These are phyloP conservation scores for Corylus heterophylla DNA, from an alignment of 306 rosid species.

Conservation along the genomic window DNA sequence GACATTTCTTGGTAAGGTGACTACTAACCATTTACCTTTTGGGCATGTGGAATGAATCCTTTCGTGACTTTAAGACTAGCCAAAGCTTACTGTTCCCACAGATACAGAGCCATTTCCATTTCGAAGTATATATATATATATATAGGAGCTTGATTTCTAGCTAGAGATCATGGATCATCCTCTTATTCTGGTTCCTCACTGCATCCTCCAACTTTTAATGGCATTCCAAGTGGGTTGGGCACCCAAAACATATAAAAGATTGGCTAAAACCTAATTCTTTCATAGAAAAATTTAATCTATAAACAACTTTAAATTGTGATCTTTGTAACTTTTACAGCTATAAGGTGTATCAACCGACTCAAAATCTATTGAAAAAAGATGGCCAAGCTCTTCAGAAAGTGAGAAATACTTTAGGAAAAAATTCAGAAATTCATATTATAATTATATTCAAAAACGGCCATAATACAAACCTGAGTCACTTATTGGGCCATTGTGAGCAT, in stretches of 20 bases:
- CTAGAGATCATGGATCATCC: background rate
- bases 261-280: background rate
- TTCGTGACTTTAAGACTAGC: background rate
- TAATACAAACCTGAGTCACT: conserved; percentile 57
- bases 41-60: background rate
- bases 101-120: background rate
- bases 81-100: background rate
- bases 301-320: background rate
- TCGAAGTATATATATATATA: background rate
- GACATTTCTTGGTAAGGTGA: background rate
- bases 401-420: background rate
- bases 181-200: background rate
- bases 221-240: background rate
- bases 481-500: conserved; percentile 70
- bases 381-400: background rate
- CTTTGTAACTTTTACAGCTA: background rate
- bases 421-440: background rate
- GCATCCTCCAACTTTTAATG: background rate
- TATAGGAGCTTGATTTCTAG: background rate
- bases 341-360: background rate
- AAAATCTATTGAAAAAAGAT: background rate
- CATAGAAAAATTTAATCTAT: background rate
- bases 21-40: background rate
- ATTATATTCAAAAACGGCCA: conserved; percentile 5
- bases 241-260: background rate